Conservation (phyloP, 352 stramenopile species). For the Pythium biforme region DNA sequence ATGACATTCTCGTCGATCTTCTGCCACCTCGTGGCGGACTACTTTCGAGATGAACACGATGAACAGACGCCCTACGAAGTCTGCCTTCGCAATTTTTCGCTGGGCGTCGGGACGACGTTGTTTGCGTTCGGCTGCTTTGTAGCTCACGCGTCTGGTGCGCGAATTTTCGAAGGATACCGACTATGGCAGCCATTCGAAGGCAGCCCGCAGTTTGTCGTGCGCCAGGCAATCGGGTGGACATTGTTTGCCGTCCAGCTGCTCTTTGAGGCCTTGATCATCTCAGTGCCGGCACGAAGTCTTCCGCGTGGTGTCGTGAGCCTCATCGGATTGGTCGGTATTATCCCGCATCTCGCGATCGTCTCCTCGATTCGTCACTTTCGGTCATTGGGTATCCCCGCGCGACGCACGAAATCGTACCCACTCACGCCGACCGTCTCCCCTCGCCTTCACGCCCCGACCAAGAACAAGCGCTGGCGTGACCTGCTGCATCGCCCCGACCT, state of each 20-base stretch:
- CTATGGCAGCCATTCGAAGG: conserved; percentile 56
- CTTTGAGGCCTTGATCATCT: conserved; percentile 47
- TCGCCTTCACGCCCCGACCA: conserved; percentile 14
- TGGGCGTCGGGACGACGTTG: conserved; percentile 29
- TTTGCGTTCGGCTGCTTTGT: conserved; percentile 34
- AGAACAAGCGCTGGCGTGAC: conserved; percentile 22
- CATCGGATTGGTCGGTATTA: conserved; percentile 34
- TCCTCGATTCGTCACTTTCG: conserved; percentile 42
- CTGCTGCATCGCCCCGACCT: conserved; percentile 28
- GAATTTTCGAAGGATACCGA: conserved; percentile 29
- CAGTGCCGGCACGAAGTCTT: conserved; percentile 25
- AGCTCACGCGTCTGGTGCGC: conserved; percentile 33
- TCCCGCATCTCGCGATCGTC: conserved; percentile 37
- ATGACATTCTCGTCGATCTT: conserved; percentile 39
- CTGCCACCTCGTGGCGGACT: conserved; percentile 40
- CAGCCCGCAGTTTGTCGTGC: conserved; percentile 41
- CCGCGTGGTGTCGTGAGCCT: conserved; percentile 32
- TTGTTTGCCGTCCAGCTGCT: conserved; percentile 48
- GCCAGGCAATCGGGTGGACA: conserved; percentile 54
- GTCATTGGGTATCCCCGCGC: neutral
- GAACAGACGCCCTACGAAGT: conserved; percentile 16
- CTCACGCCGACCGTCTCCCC: conserved; percentile 15
- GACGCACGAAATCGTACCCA: conserved; percentile 5
- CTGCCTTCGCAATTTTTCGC: conserved; percentile 6
- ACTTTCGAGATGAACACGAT: conserved; percentile 29